These are phyloP conservation scores for Pleurotus giganteus DNA, from an alignment of 768 basidiomycete genomes.

Conservation along the genomic window DNA sequence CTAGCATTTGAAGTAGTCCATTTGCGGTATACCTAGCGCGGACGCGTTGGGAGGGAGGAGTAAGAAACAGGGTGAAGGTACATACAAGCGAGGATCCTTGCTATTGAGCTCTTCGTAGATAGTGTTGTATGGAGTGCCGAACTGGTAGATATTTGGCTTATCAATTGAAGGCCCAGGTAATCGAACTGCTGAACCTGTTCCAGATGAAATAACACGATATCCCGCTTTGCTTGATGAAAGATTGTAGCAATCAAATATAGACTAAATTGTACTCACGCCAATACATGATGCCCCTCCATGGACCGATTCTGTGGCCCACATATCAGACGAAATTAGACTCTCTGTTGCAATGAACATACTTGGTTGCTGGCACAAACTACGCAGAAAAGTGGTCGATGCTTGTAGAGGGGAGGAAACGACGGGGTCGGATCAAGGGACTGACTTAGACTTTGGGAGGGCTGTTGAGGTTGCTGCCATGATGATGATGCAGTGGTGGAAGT, in stretches of 20 bases:
- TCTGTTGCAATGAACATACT: slow-evolving; percentile 45
- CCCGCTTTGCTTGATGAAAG: slow-evolving; percentile 72
- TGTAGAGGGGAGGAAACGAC: slow-evolving; percentile 36
- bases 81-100: slow-evolving; percentile 86
- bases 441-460: slow-evolving; percentile 3
- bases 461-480: slow-evolving; percentile 3
- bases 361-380: slow-evolving; percentile 99
- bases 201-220: slow-evolving; percentile 88
- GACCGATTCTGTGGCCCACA: slow-evolving; percentile 74
- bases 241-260: slow-evolving; percentile 12
- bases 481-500: slow-evolving; percentile 12
- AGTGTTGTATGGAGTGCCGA: slow-evolving; percentile 94
- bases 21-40: slow-evolving; percentile 88
- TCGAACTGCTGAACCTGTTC: slow-evolving; percentile 96
- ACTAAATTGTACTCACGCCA: slow-evolving; percentile 59
- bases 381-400: slow-evolving; percentile 83
- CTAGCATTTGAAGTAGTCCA: slow-evolving; percentile 93
- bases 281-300: slow-evolving; percentile 95
- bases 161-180: slow-evolving; percentile 95
- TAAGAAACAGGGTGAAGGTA: slow-evolving; percentile 14
- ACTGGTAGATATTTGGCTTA: slow-evolving; percentile 94
- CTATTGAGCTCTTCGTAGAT: slow-evolving; percentile 87
- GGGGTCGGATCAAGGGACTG: slow-evolving; percentile 4
- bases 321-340: slow-evolving; percentile 5
- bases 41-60: background rate